These are phyloP conservation scores for Aspergillus bertholletiae DNA, from an alignment of 495 filamentous ascomycete species.

Conservation along the genomic window DNA sequence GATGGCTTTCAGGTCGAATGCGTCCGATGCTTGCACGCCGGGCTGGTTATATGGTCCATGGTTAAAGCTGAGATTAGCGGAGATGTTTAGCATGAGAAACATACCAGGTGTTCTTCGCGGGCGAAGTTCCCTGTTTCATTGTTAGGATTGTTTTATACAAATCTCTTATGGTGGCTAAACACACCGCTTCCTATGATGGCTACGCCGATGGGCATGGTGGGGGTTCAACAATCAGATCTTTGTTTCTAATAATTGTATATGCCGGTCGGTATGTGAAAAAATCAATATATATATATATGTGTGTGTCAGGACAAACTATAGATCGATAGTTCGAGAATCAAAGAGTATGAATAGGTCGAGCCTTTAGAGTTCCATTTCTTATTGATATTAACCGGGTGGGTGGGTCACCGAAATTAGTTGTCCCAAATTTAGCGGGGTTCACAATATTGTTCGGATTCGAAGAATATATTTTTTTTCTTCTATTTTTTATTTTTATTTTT, in stretches of 20 bases:
- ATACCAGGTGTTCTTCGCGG: constrained; percentile 40
- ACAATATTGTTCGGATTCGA: background rate
- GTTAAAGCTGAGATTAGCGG: background rate
- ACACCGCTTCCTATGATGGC: constrained; percentile 66
- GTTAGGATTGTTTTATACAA: constrained; percentile 2
- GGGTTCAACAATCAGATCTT: background rate
- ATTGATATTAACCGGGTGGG: constrained; percentile 2
- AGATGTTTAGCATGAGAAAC: background rate
- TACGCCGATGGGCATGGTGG: constrained; percentile 46
- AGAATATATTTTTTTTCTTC: too few species aligned
- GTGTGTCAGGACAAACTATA: too few species aligned
- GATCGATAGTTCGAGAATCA: background rate
- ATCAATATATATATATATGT: too few species aligned
- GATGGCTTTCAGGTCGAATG: constrained; percentile 54
- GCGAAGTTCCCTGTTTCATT: constrained; percentile 44
- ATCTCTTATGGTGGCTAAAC: background rate
- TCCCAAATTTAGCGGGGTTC: constrained; percentile 8
- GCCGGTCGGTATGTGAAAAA: background rate
- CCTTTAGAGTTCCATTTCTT: background rate
- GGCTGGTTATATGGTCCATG: constrained; percentile 31
- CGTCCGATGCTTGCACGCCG: constrained; percentile 42
- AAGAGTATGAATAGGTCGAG: too few species aligned
- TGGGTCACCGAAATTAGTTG: constrained; percentile 1
- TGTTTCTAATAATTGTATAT: background rate
- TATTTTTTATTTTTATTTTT: too few species aligned